Conservation (phyloP, 164 flowering plant species). For the Aristolochia californica region DNA sequence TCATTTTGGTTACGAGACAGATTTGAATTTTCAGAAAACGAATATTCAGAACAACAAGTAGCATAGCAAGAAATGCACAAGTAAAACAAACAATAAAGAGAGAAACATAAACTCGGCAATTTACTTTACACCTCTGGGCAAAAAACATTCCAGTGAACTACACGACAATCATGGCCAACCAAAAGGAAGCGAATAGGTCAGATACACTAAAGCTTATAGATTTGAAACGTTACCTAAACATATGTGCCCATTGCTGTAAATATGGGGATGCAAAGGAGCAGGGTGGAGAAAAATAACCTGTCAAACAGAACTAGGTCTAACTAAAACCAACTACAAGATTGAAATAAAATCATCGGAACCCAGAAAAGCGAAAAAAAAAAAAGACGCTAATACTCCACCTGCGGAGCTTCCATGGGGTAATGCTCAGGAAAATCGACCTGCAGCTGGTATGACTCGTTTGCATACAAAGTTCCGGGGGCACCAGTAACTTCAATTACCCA, state of each 20-base stretch:
- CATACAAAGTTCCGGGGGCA: slow-evolving; percentile 77
- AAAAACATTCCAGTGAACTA: background rate
- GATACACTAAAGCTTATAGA: background rate
- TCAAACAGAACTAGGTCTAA: slow-evolving; percentile 8
- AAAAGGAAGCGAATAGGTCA: background rate
- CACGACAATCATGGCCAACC: background rate
- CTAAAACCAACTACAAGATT: background rate
- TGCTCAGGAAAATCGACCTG: slow-evolving; percentile 45
- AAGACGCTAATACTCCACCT: slow-evolving; percentile 27
- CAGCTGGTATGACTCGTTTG: slow-evolving; percentile 25
- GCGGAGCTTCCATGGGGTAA: slow-evolving; percentile 97
- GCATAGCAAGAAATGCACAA: too few species aligned
- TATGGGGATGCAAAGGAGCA: slow-evolving; percentile 90
- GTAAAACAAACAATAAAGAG: too few species aligned
- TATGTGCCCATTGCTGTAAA: slow-evolving; percentile 93
- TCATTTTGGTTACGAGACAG: too few species aligned
- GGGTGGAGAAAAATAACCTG: slow-evolving; percentile 86
- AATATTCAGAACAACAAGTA: too few species aligned
- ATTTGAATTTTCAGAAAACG: too few species aligned
- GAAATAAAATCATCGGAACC: background rate
- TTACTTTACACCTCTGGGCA: too few species aligned
- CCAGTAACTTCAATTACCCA: slow-evolving; percentile 47
- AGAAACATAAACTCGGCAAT: too few species aligned
- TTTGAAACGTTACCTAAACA: slow-evolving; percentile 57
- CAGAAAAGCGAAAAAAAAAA: background rate